Base-by-base conservation (phyloP, 352 stramenopile genomes). In the Phytophthora sojae region DNA sequence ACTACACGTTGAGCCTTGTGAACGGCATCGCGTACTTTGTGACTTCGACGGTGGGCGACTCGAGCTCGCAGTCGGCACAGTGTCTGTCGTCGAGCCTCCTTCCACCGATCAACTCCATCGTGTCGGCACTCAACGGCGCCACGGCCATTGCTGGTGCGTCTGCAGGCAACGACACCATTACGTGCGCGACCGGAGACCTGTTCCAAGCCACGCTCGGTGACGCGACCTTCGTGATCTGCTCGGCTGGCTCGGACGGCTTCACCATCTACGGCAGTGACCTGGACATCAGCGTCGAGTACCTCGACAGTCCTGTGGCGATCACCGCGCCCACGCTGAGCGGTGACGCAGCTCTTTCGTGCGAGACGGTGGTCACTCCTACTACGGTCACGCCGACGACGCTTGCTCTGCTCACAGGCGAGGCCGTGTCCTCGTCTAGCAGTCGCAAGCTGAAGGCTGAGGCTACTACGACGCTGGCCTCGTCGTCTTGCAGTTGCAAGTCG, bases 1-100 rank as follows among this genome's bases (percentile, higher is more conserved):
- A 57, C 29, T 62, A 73, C 47, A 71, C 57, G 35, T 71, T 70
- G 53, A 52, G 61, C 25, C 57, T 77, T 9, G 57, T 77, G 25
- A 35, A 77, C 51, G 54, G 67, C 12, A 60, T 72, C 56, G 70
- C 70, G 6, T 77, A 74, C 56, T 55, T 49, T 23, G 39, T 65
- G 14, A 69, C n/a, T n/a, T n/a, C n/a, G n/a, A n/a, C n/a, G n/a
- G 49, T 61, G 29, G 61, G 39, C 11, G 37, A 60, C 56, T 37
- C 47, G 11, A 57, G 52, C 2, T 32, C 47, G 4, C 26, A 55
- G n/a, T 57, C 55, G 0, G 47, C 64, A 7, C 25, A 63, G 17
- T 71, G 64, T n/a, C 23, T 77, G 47, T 45, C 42, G 37, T 53
- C 55, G 7, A 54, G 51, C n/a, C 25, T 60, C 12, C 21, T 73